Base-by-base conservation (phyloP, 2,329 filamentous ascomycete genomes). In the Epichloe elymi region DNA sequence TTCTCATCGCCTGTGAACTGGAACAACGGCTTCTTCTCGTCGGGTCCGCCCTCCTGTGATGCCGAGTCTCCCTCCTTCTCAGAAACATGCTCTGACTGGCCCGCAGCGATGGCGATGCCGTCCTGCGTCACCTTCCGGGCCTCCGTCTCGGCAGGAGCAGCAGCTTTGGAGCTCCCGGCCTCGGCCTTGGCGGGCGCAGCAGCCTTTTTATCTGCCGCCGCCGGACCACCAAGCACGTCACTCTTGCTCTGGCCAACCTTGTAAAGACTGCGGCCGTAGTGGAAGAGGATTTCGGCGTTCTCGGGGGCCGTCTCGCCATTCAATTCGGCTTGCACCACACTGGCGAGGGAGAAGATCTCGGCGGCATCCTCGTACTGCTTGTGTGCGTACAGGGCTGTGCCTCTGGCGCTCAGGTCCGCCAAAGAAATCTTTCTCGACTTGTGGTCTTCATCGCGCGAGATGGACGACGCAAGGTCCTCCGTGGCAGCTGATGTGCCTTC, bases 1-100 rank as follows among this genome's bases (percentile, higher is more conserved):
- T 95, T 91, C 67, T 96, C 91, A 63, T 97, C 91, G 52, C 93
- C 93, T 4, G 82, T 85, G 63, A 98, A 95, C 60, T 95, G 87
- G 67, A 98, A 96, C 56, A 88, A 79, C 0, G 87, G 82, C 65
- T 90, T 91, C 66, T 84, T 85, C 4, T 58, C 55, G 45, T 65
- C 63, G 8, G 57, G 23, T 5, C 55, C 58, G 38, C 53, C 55
- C 44, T 67, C 70, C 6, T 35, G 73, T 69, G 14, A 3, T 41
- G 60, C 59, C 42, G 63, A 68, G 23, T 68, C 67, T 17, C 60
- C 60, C 39, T 67, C 66, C 49, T 68, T 60, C 40, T 65, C 61
- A 58, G 42, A 45, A 12, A 63, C 69, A 19, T 70, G 70, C n/a
- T 71, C 70, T 47, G 70, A 66, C 46, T 69, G 66, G 44, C 73